Evolutionary conservation across 1,284 basidiomycete species (phyloP).

Genomic region (Irpex sp.): DNA sequence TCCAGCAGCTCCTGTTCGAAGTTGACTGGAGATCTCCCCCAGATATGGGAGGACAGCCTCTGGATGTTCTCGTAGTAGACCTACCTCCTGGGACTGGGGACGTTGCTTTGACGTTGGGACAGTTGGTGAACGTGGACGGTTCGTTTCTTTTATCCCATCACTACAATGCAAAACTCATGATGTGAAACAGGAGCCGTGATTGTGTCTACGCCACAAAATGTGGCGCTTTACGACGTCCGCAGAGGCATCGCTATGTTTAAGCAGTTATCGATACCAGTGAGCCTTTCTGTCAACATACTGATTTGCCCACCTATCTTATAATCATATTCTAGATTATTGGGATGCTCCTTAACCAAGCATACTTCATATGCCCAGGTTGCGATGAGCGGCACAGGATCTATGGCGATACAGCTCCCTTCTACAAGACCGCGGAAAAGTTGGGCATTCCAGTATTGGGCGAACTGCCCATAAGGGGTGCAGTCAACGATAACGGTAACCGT

Average conservation of each 20-base stretch:
- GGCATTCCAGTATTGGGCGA: slow-evolving; percentile 75
- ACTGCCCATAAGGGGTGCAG: slow-evolving; percentile 76
- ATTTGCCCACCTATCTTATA: neutral
- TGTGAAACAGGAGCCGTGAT: slow-evolving; percentile 72
- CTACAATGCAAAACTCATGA: neutral
- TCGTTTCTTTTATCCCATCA: neutral
- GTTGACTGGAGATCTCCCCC: slow-evolving; percentile 77
- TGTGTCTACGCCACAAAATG: slow-evolving; percentile 94
- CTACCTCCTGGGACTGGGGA: slow-evolving; percentile 99
- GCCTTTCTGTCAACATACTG: slow-evolving; percentile 20
- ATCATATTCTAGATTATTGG: slow-evolving; percentile 71
- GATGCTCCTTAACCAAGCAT: slow-evolving; percentile 87
- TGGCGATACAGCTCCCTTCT: slow-evolving; percentile 70
- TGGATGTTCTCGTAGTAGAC: slow-evolving; percentile 92
- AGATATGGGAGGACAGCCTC: slow-evolving; percentile 31
- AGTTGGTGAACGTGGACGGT: slow-evolving; percentile 89
- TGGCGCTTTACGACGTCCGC: slow-evolving; percentile 88
- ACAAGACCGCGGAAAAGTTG: slow-evolving; percentile 57
- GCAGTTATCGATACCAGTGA: slow-evolving; percentile 85
- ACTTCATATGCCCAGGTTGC: slow-evolving; percentile 84
- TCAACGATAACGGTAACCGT: slow-evolving; percentile 75
- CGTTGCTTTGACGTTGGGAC: slow-evolving; percentile 89
- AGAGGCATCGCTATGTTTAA: slow-evolving; percentile 94
- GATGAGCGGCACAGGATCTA: slow-evolving; percentile 74
- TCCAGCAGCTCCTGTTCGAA: slow-evolving; percentile 94